Evolutionary conservation across 2,329 filamentous ascomycete species (phyloP).

Genomic region (Celoporthe dispersa): DNA sequence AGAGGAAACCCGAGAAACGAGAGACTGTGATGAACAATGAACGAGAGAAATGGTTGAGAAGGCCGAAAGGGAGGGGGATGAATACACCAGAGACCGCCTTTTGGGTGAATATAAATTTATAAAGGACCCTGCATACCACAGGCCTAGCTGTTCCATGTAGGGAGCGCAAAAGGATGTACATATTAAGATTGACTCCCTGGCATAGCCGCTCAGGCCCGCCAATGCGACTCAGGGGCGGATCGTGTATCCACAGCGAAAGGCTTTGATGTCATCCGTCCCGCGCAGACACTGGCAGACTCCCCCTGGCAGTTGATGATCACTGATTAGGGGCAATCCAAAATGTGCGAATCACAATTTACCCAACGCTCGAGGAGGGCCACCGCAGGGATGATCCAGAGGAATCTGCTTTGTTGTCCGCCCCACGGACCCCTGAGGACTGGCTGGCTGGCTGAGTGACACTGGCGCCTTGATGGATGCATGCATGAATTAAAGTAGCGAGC

Average conservation of each 20-base stretch:
- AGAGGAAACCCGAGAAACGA: conserved; percentile 10
- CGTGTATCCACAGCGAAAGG: conserved; percentile 9
- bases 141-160: neutral
- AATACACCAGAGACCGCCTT: conserved; percentile 4
- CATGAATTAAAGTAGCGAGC: neutral
- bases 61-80: neutral
- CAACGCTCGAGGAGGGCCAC: neutral
- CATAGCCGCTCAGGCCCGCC: neutral
- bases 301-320: conserved; percentile 3
- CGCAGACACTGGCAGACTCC: neutral
- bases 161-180: neutral
- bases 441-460: neutral
- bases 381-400: neutral
- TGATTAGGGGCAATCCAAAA: conserved; percentile 9
- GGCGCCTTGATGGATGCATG: neutral
- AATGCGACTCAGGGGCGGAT: conserved; percentile 10
- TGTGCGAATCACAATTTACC: conserved; percentile 18
- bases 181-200: conserved; percentile 1
- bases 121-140: neutral
- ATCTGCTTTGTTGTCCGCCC: neutral
- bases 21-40: conserved; percentile 9
- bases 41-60: neutral
- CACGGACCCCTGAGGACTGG: neutral
- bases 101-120: neutral
- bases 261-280: conserved; percentile 3